phyloP scores from a whole-genome alignment of 768 basidiomycete species.

The Agrocybe pediades region DNA sequence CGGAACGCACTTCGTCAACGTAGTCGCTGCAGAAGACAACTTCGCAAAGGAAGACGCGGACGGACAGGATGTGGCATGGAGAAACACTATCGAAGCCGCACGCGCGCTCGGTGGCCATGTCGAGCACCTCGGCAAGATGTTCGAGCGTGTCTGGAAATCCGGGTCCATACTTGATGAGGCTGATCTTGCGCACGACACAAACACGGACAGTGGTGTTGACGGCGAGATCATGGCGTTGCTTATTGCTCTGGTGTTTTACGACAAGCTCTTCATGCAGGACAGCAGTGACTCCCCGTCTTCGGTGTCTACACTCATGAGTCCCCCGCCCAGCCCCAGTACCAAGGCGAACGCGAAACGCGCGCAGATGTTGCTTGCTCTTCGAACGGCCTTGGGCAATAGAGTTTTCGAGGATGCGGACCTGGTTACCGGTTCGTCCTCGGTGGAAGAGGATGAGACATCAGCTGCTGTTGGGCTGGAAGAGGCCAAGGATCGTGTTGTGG shows the following conservation, averaged over 20 bases:
- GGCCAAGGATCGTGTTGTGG: constrained; percentile 75
- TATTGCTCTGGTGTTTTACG: constrained; percentile 61
- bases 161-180: constrained; percentile 31
- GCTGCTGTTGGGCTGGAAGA: constrained; percentile 53
- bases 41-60: constrained; percentile 25
- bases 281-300: constrained; percentile 12
- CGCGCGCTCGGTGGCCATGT: constrained; percentile 63
- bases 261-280: constrained; percentile 48
- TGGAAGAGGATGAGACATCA: constrained; percentile 57
- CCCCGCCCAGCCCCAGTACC: constrained; percentile 49
- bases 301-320: constrained; percentile 49
- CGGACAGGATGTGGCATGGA: constrained; percentile 42
- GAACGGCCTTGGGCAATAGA: constrained; percentile 54
- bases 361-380: constrained; percentile 39
- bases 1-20: constrained; percentile 52
- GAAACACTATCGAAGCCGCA: constrained; percentile 57
- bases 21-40: constrained; percentile 35
- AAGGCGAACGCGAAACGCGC: constrained; percentile 11
- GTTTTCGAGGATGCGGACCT: constrained; percentile 38
- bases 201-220: constrained; percentile 21
- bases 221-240: constrained; percentile 56
- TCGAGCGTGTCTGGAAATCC: constrained; percentile 59
- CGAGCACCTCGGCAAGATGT: constrained; percentile 49
- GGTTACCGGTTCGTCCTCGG: constrained; percentile 37
- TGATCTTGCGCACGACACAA: constrained; percentile 10